Percentiles rank a stretch among this genome's conserved stretches.
These are phyloP conservation scores for Fusarium nisikadoi DNA, from an alignment of 2,329 filamentous ascomycete species.

Conservation along the genomic window DNA sequence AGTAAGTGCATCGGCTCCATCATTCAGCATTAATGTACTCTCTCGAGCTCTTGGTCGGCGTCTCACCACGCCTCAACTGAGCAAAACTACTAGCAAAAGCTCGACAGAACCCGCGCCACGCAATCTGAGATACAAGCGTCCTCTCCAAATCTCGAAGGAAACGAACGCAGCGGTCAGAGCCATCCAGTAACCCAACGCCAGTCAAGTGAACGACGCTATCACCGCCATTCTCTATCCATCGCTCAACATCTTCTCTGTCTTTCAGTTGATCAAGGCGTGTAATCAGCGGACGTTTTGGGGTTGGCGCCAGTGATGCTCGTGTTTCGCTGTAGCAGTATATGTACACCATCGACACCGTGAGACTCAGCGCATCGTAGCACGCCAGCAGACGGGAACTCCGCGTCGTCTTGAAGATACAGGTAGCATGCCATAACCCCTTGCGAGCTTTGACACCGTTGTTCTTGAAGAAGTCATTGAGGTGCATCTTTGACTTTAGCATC, in stretches of 20 bases:
- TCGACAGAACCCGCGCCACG: not conserved
- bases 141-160: not conserved
- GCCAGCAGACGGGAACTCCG: not conserved
- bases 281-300: accelerated
- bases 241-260: accelerated
- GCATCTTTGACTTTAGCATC: not conserved
- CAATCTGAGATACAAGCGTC: not conserved
- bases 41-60: not conserved
- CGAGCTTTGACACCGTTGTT: accelerated
- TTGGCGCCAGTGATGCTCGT: accelerated
- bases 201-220: not conserved
- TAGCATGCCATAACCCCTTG: not conserved
- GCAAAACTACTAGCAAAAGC: not conserved
- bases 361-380: not conserved
- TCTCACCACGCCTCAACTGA: not conserved
- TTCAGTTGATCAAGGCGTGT: not conserved
- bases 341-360: not conserved
- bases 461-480: accelerated
- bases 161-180: not conserved
- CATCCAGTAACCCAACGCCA: not conserved
- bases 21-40: not conserved
- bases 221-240: accelerated
- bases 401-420: not conserved
- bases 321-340: not conserved
- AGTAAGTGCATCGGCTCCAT: too few species aligned